Base-by-base conservation (phyloP, 2,329 filamentous ascomycete species). In the Lasiodiplodia theobromae region DNA sequence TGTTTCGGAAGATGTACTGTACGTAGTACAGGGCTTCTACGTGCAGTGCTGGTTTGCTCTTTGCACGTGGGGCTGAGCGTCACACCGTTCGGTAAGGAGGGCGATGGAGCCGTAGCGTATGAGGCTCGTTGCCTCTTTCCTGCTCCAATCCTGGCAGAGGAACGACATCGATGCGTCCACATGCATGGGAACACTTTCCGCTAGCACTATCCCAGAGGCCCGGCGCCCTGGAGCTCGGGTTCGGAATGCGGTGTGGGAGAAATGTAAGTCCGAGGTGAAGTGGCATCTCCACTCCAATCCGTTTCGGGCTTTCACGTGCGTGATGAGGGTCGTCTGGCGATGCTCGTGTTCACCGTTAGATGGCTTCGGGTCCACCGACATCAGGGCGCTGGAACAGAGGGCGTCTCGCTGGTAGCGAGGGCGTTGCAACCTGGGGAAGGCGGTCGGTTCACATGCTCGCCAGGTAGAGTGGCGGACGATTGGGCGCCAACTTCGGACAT, bases 231-330 rank as follows among this genome's bases (percentile, higher is more conserved):
- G 44, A 47, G 44, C 21, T 49, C 25, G 14, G 40, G 16, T 60
- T 38, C 38, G 25, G 37, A 28, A 23, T 49, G 40, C 58, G 40
- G 58, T 37, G 31, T 28, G 40, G 58, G 58, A 63, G 40, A 63
- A 63, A 63, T n/a, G 40, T 47, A 63, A 49, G 11, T 49, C 23
- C 23, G 21, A 47, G 21, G 21, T 40, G 37, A 25, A 21, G 44
- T 47, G 44, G n/a, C 44, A 47, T 18, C 18, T 47, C 44, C 44
- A 47, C 44, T 47, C 44, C 10, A 11, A 28, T 60, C 25, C 37
- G 23, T 44, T n/a, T 38, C 60, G 44, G 47, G 11, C 12, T 11
- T 63, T 63, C 58, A 63, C 58, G 40, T 63, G 58, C 40, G 28
- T 7, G 31, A 16, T 28, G 16, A 62, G 40, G 57, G 7, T 52